A percentile compares a stretch with the other conserved stretches of the same genome.
Conservation (phyloP, 495 filamentous ascomycete species). For the Diplogelasinospora grovesii region DNA sequence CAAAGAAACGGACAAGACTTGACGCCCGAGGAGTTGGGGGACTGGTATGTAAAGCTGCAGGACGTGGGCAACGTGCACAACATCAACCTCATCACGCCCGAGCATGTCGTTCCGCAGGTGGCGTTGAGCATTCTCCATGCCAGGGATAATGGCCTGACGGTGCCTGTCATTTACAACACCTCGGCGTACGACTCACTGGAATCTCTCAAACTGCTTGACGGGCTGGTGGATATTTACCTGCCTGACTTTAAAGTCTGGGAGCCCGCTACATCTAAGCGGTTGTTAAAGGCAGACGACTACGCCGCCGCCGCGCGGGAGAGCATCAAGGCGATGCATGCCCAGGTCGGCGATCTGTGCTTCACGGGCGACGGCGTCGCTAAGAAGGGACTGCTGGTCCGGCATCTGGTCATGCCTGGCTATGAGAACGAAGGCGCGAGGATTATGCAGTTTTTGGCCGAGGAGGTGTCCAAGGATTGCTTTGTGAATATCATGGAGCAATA, state of each 20-base stretch:
- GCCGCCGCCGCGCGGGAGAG: conserved; percentile 58
- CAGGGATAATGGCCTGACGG: conserved; percentile 52
- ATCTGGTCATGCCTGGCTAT: conserved; percentile 72
- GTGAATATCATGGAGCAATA: conserved; percentile 77
- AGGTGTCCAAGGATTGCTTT: conserved; percentile 63
- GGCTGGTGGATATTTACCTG: conserved; percentile 71
- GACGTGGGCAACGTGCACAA: conserved; percentile 66
- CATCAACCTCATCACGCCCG: conserved; percentile 72
- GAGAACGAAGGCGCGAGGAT: conserved; percentile 62
- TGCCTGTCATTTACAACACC: conserved; percentile 76
- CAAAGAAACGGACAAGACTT: conserved; percentile 64
- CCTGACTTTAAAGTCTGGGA: conserved; percentile 77
- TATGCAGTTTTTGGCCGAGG: conserved; percentile 59
- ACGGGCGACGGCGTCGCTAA: conserved; percentile 69
- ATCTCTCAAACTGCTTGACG: conserved; percentile 60
- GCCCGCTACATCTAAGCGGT: conserved; percentile 50
- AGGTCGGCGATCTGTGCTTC: conserved; percentile 72
- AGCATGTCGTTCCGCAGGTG: conserved; percentile 74
- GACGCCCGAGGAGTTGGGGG: conserved; percentile 67
- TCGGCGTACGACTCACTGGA: conserved; percentile 66
- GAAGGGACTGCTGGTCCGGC: conserved; percentile 62
- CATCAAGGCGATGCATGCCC: conserved; percentile 66
- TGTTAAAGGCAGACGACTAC: conserved; percentile 71
- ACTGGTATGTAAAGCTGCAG: conserved; percentile 74
- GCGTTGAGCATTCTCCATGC: conserved; percentile 64